Evolutionary conservation across 805 yeast genomes (phyloP), one percentile per base, ranked within the genome.

Genomic region (Saccharomycopsis schoenii): DNA sequence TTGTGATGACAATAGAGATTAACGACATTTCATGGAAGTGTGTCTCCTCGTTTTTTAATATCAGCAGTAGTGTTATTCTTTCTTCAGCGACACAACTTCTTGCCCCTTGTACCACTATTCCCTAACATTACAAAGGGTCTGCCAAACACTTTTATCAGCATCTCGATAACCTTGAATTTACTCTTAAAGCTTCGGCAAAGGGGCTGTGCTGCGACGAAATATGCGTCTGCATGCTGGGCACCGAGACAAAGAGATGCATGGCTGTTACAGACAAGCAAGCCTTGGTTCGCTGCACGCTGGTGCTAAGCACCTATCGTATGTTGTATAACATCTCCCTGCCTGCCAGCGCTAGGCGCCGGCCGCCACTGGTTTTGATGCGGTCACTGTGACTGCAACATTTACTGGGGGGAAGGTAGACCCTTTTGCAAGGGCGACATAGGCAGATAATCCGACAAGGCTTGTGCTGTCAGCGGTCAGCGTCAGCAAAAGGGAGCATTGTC

Each of bases 141-240:
- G 34, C n/a, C 17, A 14, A 15, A 2, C 17, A 40, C n/a, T 15
- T 17, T 40, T 29, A 29, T 3, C 43, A 40, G 43, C 43, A 42
- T 42, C 21, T 41, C 12, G 25, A 24, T 24, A 47, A 10, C 25
- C 25, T 24, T 47, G n/a, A n/a, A n/a, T n/a, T n/a, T n/a, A n/a
- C 50, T n/a, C 8, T n/a, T n/a, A 29, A 29, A 29, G 34, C 21
- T 42, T 19, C 2, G 24, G 10, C 24, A 47, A 19, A 15, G 52
- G 52, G 52, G 52, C 52, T 47, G 52, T 47, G 52, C 52, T 47
- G n/a, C 25, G 19, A 21, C 17, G 21, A 47, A 42, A 47, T 15
- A 47, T 47, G 24, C 52, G 34, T 47, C 52, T 47, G 52, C 52
- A 47, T 47, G 52, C 52, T 47, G 52, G 34, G 52, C 52, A 21